Evolutionary conservation across 2,329 filamentous ascomycete species (phyloP), one percentile per base, ranked within the genome.

Genomic region (Pezizomycotina sp.): DNA sequence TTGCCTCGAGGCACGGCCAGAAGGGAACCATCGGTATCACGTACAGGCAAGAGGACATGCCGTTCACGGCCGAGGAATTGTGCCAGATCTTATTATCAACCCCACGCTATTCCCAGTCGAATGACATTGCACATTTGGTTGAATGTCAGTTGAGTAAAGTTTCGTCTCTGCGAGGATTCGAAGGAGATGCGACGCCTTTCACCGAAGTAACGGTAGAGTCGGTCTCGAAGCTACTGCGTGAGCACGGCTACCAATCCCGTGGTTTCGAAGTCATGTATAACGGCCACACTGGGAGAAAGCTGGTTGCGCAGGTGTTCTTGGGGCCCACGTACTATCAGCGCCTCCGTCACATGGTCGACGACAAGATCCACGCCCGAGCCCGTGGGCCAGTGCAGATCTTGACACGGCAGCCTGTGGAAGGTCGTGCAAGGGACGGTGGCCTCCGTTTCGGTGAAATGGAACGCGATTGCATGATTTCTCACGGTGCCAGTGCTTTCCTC

Each of bases 401-500:
- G 62, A 98, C 89, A 2, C 70, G 91, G 39, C 89, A 98, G 60
- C 89, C 89, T 12, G 89, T 98, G 9, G 89, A 98, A 62, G 89
- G 89, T 77, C 80, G 91, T 71, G 89, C 89, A 3, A 69, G 91
- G 60, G 91, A 98, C 57, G 89, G 89, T 69, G 89, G 89, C 65
- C 69, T 98, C 27, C 86, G 91, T 56, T 98, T 98, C 72, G 89
- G 89, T 74, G 89, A 98, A 67, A 98, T 98, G 89, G 91, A 98
- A 62, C 86, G 91, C 64, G 91, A 98, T 71, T 98, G 89, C 59
- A 98, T 98, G 89, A 98, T 98, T 64, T 83, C 91, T n/a, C 91
- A 98, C 58, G 89, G 89, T 56, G 89, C 91, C 3, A 86, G 82
- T 36, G 77, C 84, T 2, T 98, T 98, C 69, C 62, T 98, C 55